Conservation (phyloP, 352 stramenopile species). For the Phytophthora cajani region DNA sequence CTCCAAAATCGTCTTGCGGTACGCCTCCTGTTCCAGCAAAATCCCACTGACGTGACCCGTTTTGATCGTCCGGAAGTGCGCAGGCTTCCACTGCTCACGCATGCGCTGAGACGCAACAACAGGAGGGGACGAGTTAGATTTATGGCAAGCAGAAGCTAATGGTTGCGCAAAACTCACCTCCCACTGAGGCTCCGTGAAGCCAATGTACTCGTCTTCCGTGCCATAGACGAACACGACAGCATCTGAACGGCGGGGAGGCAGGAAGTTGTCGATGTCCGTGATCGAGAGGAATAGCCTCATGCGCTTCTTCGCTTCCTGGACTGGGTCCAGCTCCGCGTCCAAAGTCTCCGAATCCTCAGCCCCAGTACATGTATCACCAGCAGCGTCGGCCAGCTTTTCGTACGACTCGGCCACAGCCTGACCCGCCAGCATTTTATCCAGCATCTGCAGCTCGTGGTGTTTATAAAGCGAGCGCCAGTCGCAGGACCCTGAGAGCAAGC, state of each 20-base stretch:
- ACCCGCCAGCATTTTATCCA: slow-evolving; percentile 73
- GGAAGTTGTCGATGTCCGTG: slow-evolving; percentile 86
- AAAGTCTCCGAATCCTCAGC: slow-evolving; percentile 2
- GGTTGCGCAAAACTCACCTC: slow-evolving; percentile 30
- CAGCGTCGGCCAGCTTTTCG: slow-evolving; percentile 17
- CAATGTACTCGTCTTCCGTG: slow-evolving; percentile 84
- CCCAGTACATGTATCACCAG: background rate
- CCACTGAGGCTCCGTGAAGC: slow-evolving; percentile 66
- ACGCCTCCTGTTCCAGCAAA: slow-evolving; percentile 72
- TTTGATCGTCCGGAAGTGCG: slow-evolving; percentile 69
- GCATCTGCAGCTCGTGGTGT: slow-evolving; percentile 64
- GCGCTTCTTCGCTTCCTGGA: slow-evolving; percentile 77
- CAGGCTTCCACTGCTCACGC: slow-evolving; percentile 58
- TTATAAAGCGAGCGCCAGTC: slow-evolving; percentile 81
- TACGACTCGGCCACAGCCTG: slow-evolving; percentile 38
- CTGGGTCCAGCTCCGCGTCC: slow-evolving; percentile 41
- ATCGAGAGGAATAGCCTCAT: slow-evolving; percentile 83
- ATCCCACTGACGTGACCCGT: slow-evolving; percentile 84
- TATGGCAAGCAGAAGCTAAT: background rate
- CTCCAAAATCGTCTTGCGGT: slow-evolving; percentile 76
- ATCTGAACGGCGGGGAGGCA: slow-evolving; percentile 63
- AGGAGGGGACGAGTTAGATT: background rate
- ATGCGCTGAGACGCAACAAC: slow-evolving; percentile 42
- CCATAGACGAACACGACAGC: slow-evolving; percentile 79
- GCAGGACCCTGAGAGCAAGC: slow-evolving; percentile 76